Evolutionary conservation across 495 filamentous ascomycete species (phyloP), one percentile per base, ranked within the genome.

Genomic region (Choiromyces venosus): DNA sequence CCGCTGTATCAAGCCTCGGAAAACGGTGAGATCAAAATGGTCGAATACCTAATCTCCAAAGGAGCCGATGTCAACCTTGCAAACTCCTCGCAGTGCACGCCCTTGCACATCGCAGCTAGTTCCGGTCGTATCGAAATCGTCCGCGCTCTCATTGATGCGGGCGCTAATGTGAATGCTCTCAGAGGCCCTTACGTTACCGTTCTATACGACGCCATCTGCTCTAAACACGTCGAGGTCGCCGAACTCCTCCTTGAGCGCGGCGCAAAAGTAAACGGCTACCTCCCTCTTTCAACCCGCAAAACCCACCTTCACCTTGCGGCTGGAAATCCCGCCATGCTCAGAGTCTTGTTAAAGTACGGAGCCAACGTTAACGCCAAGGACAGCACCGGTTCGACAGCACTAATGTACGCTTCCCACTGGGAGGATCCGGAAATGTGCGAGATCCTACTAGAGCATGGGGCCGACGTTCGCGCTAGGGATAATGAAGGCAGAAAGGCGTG

Each of bases 241-340:
- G 52, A 61, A 33, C 52, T 61, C 25, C 52, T 61, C 52, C 52
- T 61, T 4, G 52, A 61, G 52, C 52, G 25, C 25, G 52, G 52
- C 10, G 52, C 52, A 29, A 29, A 61, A 4, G 52, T 61, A 29
- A 61, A 61, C 25, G 52, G 52, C 52, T 61, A 61, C 25, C 52
- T 61, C 52, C 25, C 52, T 2, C 52, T 5, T 29, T 29, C 52
- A 6, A 33, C 25, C 25, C 52, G 12, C 25, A 29, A 61, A 14
- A 61, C 52, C 1, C 25, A 61, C 52, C 71, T 73, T 25, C 71
- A 73, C 44, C 42, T 46, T 37, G 71, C 71, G 4, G 66, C 71
- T 19, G 25, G 66, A 9, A 16, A 73, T 18, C 29, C 38, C 5
- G n/a, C 33, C 4, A 73, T 64, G 36, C 40, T 73, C 2, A 36